Conservation (phyloP, 108 stramenopile species). For the Aurantiochytrium sp. region DNA sequence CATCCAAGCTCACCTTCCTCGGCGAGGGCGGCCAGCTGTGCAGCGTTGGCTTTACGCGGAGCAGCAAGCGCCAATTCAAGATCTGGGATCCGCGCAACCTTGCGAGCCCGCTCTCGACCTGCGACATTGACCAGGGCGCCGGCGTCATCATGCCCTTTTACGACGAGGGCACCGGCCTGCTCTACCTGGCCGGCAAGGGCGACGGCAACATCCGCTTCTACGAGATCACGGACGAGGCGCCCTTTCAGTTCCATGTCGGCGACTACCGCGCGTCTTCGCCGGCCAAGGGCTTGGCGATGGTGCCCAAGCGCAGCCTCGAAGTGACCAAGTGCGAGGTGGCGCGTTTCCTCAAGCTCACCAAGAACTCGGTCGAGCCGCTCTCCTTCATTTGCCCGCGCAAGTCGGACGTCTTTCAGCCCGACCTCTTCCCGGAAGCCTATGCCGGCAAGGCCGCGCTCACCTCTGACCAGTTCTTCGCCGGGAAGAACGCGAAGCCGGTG, state of each 20-base stretch:
- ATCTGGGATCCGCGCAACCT: conserved; percentile 89
- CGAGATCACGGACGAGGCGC: conserved; percentile 81
- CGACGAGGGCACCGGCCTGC: conserved; percentile 82
- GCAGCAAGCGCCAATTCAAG: conserved; percentile 87
- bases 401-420: conserved; percentile 94
- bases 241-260: conserved; percentile 1
- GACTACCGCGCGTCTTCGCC: conserved; percentile 88
- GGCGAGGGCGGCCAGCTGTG: conserved; percentile 79
- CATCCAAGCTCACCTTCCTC: conserved; percentile 76
- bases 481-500: conserved; percentile 74
- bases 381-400: conserved; percentile 91
- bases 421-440: conserved; percentile 86
- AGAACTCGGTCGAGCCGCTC: conserved; percentile 79
- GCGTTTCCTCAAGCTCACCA: conserved; percentile 90
- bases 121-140: conserved; percentile 89
- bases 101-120: conserved; percentile 62
- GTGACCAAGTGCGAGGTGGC: conserved; percentile 90
- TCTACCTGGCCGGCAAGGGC: conserved; percentile 97
- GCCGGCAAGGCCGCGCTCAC: conserved; percentile 74
- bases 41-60: conserved; percentile 83
- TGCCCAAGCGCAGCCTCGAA: conserved; percentile 91
- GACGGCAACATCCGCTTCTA: conserved; percentile 95
- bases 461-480: conserved; percentile 82
- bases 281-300: conserved; percentile 90
- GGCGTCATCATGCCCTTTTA: conserved; percentile 95